Conservation (phyloP, 1,139 yeast genomes). For the Debaryomyces sp. region DNA sequence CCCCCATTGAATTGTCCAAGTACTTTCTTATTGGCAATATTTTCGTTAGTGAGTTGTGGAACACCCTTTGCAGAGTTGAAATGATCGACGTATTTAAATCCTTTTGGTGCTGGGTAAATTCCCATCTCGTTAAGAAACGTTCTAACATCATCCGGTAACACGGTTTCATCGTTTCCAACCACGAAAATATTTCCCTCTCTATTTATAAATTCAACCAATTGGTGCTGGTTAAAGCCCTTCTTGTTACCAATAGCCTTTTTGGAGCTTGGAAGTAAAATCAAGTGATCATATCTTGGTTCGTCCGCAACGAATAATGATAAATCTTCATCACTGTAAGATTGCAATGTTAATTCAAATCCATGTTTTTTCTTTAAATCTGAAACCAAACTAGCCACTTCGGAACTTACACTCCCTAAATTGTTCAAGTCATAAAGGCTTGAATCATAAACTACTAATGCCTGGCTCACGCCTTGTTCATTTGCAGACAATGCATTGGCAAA, state of each 20-base stretch:
- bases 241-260: constrained; percentile 38
- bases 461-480: constrained; percentile 13
- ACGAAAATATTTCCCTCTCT: constrained; percentile 76
- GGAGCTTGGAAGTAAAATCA: constrained; percentile 43
- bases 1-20: constrained; percentile 19
- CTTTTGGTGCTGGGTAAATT: constrained; percentile 80
- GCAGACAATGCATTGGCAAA: constrained; percentile 10
- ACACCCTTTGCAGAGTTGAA: constrained; percentile 44
- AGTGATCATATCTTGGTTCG: constrained; percentile 31
- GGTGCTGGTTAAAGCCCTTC: constrained; percentile 32
- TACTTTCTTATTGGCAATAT: constrained; percentile 29
- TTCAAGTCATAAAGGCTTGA: constrained; percentile 26
- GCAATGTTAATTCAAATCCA: constrained; percentile 24
- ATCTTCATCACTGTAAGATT: constrained; percentile 31
- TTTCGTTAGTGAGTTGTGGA: constrained; percentile 26
- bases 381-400: constrained; percentile 24
- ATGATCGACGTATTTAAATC: constrained; percentile 67
- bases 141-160: constrained; percentile 69
- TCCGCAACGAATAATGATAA: constrained; percentile 29
- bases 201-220: constrained; percentile 53
- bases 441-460: constrained; percentile 38
- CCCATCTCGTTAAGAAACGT: constrained; percentile 79
- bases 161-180: constrained; percentile 44
- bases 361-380: constrained; percentile 22
- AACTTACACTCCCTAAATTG: constrained; percentile 18